Conservation (phyloP, 495 filamentous ascomycete species). For the Aspergillus funiculosus region DNA sequence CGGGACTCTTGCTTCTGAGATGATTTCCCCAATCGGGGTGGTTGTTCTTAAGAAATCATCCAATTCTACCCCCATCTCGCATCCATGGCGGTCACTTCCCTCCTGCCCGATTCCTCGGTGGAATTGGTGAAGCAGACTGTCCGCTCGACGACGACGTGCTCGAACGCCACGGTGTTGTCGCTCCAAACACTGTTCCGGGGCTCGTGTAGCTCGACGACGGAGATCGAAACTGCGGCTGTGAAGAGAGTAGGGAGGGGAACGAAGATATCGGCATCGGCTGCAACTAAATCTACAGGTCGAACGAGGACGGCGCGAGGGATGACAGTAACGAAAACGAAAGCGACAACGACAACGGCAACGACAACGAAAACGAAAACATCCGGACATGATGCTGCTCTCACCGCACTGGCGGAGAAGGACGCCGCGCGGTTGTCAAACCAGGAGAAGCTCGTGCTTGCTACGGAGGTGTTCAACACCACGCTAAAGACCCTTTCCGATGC, state of each 20-base stretch:
- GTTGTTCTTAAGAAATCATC: too few relatives aligned
- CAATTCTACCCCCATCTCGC: too few relatives aligned
- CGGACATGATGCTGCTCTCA: conserved; percentile 22
- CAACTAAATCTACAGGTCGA: conserved; percentile 23
- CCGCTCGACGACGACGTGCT: conserved; percentile 45
- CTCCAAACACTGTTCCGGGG: conserved; percentile 43
- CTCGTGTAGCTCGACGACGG: conserved; percentile 20
- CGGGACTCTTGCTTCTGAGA: conserved; percentile 7
- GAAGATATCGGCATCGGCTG: too few relatives aligned
- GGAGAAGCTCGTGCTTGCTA: conserved; percentile 67
- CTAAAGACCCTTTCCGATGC: conserved; percentile 71
- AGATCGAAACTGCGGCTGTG: conserved; percentile 18
- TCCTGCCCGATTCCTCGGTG: conserved; percentile 31
- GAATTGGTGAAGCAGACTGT: conserved; percentile 47
- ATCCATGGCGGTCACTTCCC: conserved; percentile 37
- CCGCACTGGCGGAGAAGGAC: conserved; percentile 31
- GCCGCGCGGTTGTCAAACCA: conserved; percentile 44
- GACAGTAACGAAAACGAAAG: conserved; percentile 36
- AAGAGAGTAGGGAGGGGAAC: conserved; percentile 14
- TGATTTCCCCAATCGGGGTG: too few relatives aligned
- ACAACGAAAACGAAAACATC: conserved; percentile 23
- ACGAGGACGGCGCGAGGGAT: conserved; percentile 30
- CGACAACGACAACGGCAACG: too few relatives aligned
- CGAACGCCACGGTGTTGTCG: conserved; percentile 40
- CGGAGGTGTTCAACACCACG: conserved; percentile 72